Evolutionary conservation across 2,329 filamentous ascomycete genomes (phyloP).

Genomic region (Aureobasidium musti): DNA sequence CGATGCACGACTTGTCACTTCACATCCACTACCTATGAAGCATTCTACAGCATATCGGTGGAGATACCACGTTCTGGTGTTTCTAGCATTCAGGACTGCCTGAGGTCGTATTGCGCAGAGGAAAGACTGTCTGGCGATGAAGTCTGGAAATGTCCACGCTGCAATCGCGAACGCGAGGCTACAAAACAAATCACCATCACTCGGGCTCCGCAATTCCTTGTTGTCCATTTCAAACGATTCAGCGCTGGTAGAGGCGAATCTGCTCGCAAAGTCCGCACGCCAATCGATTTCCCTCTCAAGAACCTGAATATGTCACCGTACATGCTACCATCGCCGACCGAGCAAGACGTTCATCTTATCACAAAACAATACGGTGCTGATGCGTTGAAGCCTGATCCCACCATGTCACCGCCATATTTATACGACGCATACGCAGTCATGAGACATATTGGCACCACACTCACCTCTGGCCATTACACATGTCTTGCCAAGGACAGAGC

Average conservation of each 20-base stretch:
- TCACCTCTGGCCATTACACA: conserved; percentile 78
- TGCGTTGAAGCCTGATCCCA: conserved; percentile 44
- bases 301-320: conserved; percentile 65
- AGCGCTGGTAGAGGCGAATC: conserved; percentile 56
- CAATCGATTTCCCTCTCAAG: conserved; percentile 74
- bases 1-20: conserved; percentile 62
- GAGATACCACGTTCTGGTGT: conserved; percentile 65
- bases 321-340: conserved; percentile 53
- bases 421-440: conserved; percentile 90
- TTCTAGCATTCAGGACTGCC: conserved; percentile 66
- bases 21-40: conserved; percentile 67
- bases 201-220: conserved; percentile 75
- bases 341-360: conserved; percentile 39
- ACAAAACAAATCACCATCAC: conserved; percentile 73
- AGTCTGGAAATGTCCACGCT: conserved; percentile 72
- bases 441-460: conserved; percentile 68
- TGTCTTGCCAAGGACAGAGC: conserved; percentile 57
- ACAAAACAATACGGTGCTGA: conserved; percentile 40
- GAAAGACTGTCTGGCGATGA: conserved; percentile 69
- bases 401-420: conserved; percentile 60
- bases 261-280: conserved; percentile 68
- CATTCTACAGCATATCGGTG: conserved; percentile 70
- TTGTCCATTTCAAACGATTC: conserved; percentile 75
- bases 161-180: conserved; percentile 66
- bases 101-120: conserved; percentile 68